Evolutionary conservation across 139 green algal species (phyloP).

Genomic region (Chlorella sp.): DNA sequence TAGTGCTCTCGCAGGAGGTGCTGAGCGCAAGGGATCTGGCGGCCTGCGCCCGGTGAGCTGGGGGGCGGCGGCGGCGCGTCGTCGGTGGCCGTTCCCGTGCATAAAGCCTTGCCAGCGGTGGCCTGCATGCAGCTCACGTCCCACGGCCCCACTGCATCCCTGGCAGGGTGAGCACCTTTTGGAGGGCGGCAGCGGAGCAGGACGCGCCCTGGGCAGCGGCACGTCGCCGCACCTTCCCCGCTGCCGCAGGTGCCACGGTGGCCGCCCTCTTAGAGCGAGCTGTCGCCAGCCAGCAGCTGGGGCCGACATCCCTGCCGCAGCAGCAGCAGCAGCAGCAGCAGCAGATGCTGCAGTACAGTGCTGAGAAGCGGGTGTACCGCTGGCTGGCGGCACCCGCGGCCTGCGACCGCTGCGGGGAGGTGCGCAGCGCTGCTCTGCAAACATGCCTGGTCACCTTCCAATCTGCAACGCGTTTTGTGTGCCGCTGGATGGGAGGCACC

Average conservation of each 20-base stretch:
- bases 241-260: background rate
- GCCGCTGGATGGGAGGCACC: too few species aligned
- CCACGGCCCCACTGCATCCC: background rate
- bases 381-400: background rate
- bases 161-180: background rate
- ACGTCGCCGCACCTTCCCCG: background rate
- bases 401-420: constrained; percentile 15
- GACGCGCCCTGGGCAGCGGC: background rate
- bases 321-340: background rate
- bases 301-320: background rate
- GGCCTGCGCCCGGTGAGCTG: background rate
- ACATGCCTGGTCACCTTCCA: too few species aligned
- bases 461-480: background rate
- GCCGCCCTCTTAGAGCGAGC: background rate
- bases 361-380: background rate
- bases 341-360: background rate
- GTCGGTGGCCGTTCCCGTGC: background rate
- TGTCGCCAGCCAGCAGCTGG: background rate
- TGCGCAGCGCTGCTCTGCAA: background rate
- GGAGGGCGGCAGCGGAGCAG: background rate
- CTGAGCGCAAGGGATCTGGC: background rate
- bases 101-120: background rate
- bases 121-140: background rate
- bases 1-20: background rate
- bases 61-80: too few species aligned